Base-by-base conservation (phyloP, 140 eudicot species). In the Erigeron philadelphicus region DNA sequence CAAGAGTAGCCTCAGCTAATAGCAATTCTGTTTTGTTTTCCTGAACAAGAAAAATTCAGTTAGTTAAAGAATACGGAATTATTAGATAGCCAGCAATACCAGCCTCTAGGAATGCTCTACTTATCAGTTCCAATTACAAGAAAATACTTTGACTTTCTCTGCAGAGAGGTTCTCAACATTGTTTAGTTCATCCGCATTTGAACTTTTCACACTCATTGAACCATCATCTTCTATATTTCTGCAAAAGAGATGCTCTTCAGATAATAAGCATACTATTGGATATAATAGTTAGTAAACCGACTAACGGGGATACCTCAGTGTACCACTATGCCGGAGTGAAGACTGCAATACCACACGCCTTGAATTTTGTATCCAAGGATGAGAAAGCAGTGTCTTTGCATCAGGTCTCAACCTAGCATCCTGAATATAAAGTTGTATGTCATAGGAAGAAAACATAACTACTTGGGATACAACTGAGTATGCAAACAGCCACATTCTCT, bases 371-470 rank as follows among this genome's bases (percentile, higher is more conserved):
- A 94, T 94, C 99, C 99, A 94, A 38, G 99, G 95, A 68, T 94
- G 95, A 54, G 97, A 94, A 79, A 94, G 96, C 79, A 94, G 70
- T 50, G 95, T 85, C 81, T 87, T 94, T 10, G 99, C 99, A 80
- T 89, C 97, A 49, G 99, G 95, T 82, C 99, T 90, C 81, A 87
- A 86, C 57, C 95, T 85, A 46, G 99, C 99, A 89, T 94, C 97
- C 99, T 94, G 80, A 80, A 82, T 47, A 79, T 47, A 18, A 50
- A 63, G 58, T 58, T 47, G 13, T 40, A 45, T 6, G 63, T 73
- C 70, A 75, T 38, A 44, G 18, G 13, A 56, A 73, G 78, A 54
- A 70, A 48, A 68, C 31, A 49, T 44, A 52, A 66, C 45, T 59
- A 13, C 46, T 61, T 38, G 9, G 46, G 21, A 59, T 57, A 31